Base-by-base conservation (phyloP, 176 grass and related monocot species). In the Hsuehochloa calcarea region DNA sequence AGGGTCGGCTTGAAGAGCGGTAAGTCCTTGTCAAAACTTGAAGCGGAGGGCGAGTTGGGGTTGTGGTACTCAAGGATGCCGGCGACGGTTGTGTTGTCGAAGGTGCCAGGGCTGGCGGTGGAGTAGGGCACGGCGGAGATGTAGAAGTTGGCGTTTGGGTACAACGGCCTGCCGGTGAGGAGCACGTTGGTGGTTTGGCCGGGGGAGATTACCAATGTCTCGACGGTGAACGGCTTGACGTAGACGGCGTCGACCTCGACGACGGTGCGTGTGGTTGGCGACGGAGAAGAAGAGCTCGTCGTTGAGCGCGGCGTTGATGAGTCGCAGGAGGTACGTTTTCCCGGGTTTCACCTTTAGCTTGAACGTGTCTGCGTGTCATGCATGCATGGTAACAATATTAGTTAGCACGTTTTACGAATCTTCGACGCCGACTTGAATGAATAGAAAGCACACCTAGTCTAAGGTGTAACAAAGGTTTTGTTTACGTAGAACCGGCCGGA, bases 181-280 rank as follows among this genome's bases (percentile, higher is more conserved):
- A 94, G 92, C 26, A 87, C 92, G 38, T 94, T 94, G 78, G 92
- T 94, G 80, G 92, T 94, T 16, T 92, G 89, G 2, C 92, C 92
- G 0, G 92, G 92, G 1, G 92, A 31, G 71, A 94, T 87, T 31
- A 87, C 3, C 14, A 94, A 45, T 8, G 87, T 94, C 16, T 89
- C 79, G 6, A 88, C 79, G 8, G 75, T 81, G 84, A 94, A 92
- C 1, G 87, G 92, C 81, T 92, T 94, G 5, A 87, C 80, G 70
- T 94, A 94, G 68, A 89, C 70, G 44, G 92, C 89, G 75, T 94
- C 92, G 3, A 94, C 92, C 61, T 94, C 92, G 19, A 94, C 89
- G 22, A 94, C 73, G 35, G 89, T 94, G 82, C n/a, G 50, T 71
- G 84, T 94, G 92, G 64, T 88, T 77, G 65, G 92, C 92, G 52